Base-by-base conservation (phyloP, 257 asterid species). In the Rhazya stricta region DNA sequence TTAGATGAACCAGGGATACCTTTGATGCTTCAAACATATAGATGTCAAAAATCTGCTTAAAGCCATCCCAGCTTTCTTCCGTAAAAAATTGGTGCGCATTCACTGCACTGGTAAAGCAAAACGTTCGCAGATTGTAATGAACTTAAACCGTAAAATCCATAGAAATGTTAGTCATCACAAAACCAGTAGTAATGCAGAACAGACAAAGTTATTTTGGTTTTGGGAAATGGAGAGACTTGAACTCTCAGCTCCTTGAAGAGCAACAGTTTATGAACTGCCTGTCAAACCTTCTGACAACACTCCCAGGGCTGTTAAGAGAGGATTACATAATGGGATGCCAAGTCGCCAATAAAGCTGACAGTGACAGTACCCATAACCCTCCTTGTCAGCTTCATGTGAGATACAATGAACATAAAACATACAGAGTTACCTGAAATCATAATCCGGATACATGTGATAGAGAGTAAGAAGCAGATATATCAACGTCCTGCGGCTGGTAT, bases 171-270 rank as follows among this genome's bases (percentile, higher is more conserved):
- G 43, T 54, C 70, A 67, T 69, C 36, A 56, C 67, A 77, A 43
- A n/a, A 66, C 43, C 29, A 71, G 78, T 39, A 80, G 79, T 46
- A 76, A 73, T 54, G 51, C 29, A 71, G 66, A 79, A 65, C 53
- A 81, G 53, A 69, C 79, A 56, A 78, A 82, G 54, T 73, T 75
- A 77, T 74, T 53, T 77, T 72, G 79, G 84, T 77, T 80, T 78
- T 77, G 99, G 98, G 99, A 95, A 84, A 93, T 95, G 99, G 99
- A 95, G 99, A 95, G 98, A 91, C 94, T 95, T 87, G 99, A 95
- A 95, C 98, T 95, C 99, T 95, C 98, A 92, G 96, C 98, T 94
- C 97, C 89, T 79, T 84, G 29, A 82, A 87, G 97, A 94, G 97
- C 97, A 90, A 95, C 98, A 95, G 99, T 89, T 76, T 84, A 82